Evolutionary conservation across 495 filamentous ascomycete genomes (phyloP), one percentile per base, ranked within the genome.

Genomic region (Entonaema liquescens): DNA sequence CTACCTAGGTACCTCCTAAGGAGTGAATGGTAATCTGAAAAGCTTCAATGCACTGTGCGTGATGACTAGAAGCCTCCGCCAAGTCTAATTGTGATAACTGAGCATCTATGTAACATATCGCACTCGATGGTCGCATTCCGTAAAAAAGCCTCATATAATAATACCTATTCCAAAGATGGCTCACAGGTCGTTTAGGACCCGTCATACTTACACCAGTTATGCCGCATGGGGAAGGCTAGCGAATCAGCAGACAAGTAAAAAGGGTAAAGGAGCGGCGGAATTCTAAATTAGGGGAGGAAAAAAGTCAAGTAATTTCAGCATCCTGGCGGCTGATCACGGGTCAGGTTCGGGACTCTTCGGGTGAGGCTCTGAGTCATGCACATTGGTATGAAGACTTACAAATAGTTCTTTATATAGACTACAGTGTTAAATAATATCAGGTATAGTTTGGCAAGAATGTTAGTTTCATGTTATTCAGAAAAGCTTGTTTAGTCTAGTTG

Each of bases 261-360:
- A 17, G 31, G 31, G 15, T 5, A 17, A 35, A 53, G 5, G 33
- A 33, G 13, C 33, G 28, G 35, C 11, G 25, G 28, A 21, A 58
- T 67, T 15, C 42, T 35, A 59, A 54, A 26, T 40, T 52, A 25
- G 12, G 42, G 9, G 53, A 55, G 29, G 15, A 38, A 53, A 62
- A 44, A 5, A 52, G 13, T 36, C 15, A 17, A 17, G 38, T 49
- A 44, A 15, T 40, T 36, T 54, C 3, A 57, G 35, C 5, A 50
- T 55, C 28, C 55, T 33, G n/a, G 61, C 21, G 31, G 62, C 42
- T 62, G n/a, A 33, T 72, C 63, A 72, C 68, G 31, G 50, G 68
- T 55, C 62, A 31, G 29, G 25, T 53, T 58, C 68, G 68, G 68
- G 42, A 54, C 42, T 65, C 25, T 17, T 11, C 52, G 62, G 62